phyloP scores from a whole-genome alignment of 2,329 filamentous ascomycete species.

The Pseudogymnoascus pannorum region DNA sequence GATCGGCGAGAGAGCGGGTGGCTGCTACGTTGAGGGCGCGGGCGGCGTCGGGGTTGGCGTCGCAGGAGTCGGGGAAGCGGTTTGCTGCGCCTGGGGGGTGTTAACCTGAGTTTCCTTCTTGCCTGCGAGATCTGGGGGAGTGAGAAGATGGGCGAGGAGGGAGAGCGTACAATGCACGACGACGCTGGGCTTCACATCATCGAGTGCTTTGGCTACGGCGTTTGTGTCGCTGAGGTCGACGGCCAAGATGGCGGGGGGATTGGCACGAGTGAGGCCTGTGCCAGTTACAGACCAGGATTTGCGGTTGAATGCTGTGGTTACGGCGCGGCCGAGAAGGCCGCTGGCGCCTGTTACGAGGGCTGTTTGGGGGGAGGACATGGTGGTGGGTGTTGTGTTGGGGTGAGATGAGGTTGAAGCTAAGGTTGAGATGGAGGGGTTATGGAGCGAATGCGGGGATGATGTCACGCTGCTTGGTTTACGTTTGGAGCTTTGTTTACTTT shows the following conservation, averaged over 20 bases:
- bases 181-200: constrained; percentile 56
- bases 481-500: neutral
- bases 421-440: neutral
- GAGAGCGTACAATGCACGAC: constrained; percentile 67
- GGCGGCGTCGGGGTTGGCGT: constrained; percentile 69
- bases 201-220: constrained; percentile 44
- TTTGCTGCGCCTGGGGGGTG: constrained; percentile 65
- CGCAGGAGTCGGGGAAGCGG: constrained; percentile 79
- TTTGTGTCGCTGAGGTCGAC: constrained; percentile 26
- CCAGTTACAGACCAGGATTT: constrained; percentile 64
- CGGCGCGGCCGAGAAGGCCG: constrained; percentile 74
- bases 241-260: constrained; percentile 56
- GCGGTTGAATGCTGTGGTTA: constrained; percentile 61
- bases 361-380: constrained; percentile 34
- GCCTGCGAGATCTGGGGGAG: no score
- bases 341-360: constrained; percentile 79
- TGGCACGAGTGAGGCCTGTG: constrained; percentile 66
- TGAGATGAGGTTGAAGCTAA: neutral
- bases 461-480: neutral
- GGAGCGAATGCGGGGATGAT: neutral
- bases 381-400: constrained; percentile 11
- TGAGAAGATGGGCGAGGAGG: neutral
- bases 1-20: constrained; percentile 56
- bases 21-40: constrained; percentile 67
- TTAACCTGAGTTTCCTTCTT: neutral